These are phyloP conservation scores for Pilatotrama ljubarskyi DNA, from an alignment of 768 basidiomycete species.

Conservation along the genomic window DNA sequence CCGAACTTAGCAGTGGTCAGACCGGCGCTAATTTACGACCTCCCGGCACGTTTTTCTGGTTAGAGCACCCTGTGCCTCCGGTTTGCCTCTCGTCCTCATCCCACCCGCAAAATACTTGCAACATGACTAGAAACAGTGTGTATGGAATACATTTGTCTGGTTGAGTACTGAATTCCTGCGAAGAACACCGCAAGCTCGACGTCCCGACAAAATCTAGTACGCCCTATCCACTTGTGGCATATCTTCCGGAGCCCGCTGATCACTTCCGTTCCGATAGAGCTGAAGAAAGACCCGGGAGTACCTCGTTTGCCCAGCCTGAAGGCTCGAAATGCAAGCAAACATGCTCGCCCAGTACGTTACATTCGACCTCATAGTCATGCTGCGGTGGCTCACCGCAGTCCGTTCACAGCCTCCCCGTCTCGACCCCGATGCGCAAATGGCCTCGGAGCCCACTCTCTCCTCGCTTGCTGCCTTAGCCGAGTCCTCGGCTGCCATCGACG, in stretches of 20 bases:
- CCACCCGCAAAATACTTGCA: conserved; percentile 11
- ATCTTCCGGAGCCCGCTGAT: neutral
- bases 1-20: neutral
- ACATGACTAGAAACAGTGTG: conserved; percentile 48
- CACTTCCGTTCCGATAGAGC: conserved; percentile 43
- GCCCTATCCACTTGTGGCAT: neutral
- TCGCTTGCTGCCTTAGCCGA: conserved; percentile 56
- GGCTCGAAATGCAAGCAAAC: conserved; percentile 52
- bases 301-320: conserved; percentile 80
- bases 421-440: conserved; percentile 68
- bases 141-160: neutral
- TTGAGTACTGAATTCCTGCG: neutral
- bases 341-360: conserved; percentile 20
- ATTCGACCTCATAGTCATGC: neutral
- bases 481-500: conserved; percentile 25
- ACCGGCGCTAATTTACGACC: neutral
- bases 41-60: neutral
- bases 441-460: conserved; percentile 68
- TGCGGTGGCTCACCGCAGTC: neutral
- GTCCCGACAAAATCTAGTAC: conserved; percentile 36
- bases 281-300: conserved; percentile 89
- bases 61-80: neutral
- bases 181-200: conserved; percentile 42
- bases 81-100: neutral
- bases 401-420: conserved; percentile 18